Base-by-base conservation (phyloP, 2,329 filamentous ascomycete species). In the Trichoderma aggressivum region DNA sequence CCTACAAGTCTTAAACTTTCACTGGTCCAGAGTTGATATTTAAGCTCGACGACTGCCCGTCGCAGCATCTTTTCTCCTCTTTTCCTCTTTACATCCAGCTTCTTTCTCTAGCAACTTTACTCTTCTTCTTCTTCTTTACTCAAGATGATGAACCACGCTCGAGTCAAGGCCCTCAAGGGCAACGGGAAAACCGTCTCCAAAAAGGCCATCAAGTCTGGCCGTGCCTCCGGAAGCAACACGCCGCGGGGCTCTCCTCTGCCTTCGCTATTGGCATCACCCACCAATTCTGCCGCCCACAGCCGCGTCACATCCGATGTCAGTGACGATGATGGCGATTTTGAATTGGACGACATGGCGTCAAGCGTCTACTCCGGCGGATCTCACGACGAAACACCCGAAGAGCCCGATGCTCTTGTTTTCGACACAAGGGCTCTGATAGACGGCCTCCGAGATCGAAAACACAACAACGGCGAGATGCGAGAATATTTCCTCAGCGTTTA, bases 361-460 rank as follows among this genome's bases (percentile, higher is more conserved):
- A 83, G 81, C 76, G 80, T 81, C 59, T 78, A 81, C 74, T 85
- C 83, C 36, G 78, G 75, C 56, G 79, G 81, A 70, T 85, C 84
- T 3, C 76, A 82, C 18, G 75, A 87, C 70, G 89, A 78, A 26
- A 71, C 87, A 72, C 90, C 89, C n/a, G 88, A 92, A 73, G 91
- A 93, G 74, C 90, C 90, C 43, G 84, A 91, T 36, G 85, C 87
- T 10, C 39, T 58, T 7, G 83, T 86, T 30, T 92, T 92, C 87
- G 86, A 89, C 70, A 76, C 79, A 39, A 84, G 86, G 32, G 87
- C 90, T 73, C 88, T 90, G 71, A 89, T 97, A 73, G 86, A 91
- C 61, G 89, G 92, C 75, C 87, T 97, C 32, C 85, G 91, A 69
- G 85, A 88, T 73, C 90, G 92, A 76, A 97, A 97, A 85, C 89